Evolutionary conservation across 768 basidiomycete species (phyloP).

Genomic region (Boletellus emodensis): DNA sequence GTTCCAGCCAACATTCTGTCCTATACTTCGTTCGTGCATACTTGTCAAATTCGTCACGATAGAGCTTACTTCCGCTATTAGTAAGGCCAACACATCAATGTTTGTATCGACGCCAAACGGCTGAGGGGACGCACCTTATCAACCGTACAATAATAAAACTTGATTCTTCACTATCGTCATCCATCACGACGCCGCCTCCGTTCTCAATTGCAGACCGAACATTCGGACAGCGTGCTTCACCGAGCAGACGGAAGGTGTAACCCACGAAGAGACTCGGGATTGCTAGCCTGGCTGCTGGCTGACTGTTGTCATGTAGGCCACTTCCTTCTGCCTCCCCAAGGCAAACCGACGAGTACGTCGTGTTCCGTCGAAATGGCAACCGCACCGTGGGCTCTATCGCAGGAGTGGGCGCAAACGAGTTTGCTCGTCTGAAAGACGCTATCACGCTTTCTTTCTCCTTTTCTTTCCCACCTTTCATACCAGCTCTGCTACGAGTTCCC

Average conservation of each 20-base stretch:
- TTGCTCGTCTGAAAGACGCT: slow-evolving; percentile 55
- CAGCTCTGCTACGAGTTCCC: neutral
- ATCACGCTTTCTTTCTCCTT: slow-evolving; percentile 41
- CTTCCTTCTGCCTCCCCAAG: slow-evolving; percentile 20
- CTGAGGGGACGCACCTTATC: slow-evolving; percentile 50
- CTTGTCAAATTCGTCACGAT: slow-evolving; percentile 49
- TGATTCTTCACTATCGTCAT: slow-evolving; percentile 45
- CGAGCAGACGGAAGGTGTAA: slow-evolving; percentile 54
- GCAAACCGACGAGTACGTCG: slow-evolving; percentile 21
- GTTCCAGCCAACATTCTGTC: slow-evolving; percentile 94
- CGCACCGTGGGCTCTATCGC: slow-evolving; percentile 24
- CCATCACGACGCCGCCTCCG: slow-evolving; percentile 49
- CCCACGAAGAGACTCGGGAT: slow-evolving; percentile 47
- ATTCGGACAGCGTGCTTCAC: slow-evolving; percentile 57
- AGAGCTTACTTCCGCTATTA: slow-evolving; percentile 69
- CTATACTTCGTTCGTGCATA: slow-evolving; percentile 53
- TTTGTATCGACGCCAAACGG: neutral
- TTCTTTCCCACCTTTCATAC: slow-evolving; percentile 5
- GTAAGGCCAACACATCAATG: neutral
- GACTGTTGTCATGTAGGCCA: neutral
- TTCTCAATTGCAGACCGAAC: slow-evolving; percentile 61
- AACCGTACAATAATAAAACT: slow-evolving; percentile 70
- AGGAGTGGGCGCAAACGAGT: slow-evolving; percentile 55
- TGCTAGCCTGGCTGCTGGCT: neutral
- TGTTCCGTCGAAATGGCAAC: slow-evolving; percentile 46